Conservation (phyloP, 2,329 filamentous ascomycete species). For the Fusarium virguliforme region DNA sequence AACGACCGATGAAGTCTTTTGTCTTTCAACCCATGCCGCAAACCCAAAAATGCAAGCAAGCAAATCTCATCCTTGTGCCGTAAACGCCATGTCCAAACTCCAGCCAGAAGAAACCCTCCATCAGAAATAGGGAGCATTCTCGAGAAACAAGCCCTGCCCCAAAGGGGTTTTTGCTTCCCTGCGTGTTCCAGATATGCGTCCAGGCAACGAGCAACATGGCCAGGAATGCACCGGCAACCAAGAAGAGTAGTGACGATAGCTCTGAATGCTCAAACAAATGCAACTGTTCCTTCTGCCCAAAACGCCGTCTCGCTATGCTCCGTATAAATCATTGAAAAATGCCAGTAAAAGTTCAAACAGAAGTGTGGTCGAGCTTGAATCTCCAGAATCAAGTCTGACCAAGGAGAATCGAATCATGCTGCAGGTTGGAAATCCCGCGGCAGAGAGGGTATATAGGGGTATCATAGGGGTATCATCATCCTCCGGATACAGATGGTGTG, state of each 20-base stretch:
- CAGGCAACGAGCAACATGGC: slow-evolving; percentile 29
- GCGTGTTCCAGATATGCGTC: slow-evolving; percentile 33
- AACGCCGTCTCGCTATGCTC: slow-evolving; percentile 63
- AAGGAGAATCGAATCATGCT: slow-evolving; percentile 45
- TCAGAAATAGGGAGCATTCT: slow-evolving; percentile 26
- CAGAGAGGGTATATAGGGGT: slow-evolving; percentile 50
- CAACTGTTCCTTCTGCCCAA: slow-evolving; percentile 47
- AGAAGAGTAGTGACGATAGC: slow-evolving; percentile 33
- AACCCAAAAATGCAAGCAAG: slow-evolving; percentile 35
- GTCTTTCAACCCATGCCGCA: slow-evolving; percentile 45
- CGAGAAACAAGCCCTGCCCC: slow-evolving; percentile 31
- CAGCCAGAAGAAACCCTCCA: slow-evolving; percentile 28
- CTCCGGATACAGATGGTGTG: slow-evolving; percentile 36
- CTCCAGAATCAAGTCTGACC: slow-evolving; percentile 37
- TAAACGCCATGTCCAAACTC: slow-evolving; percentile 44
- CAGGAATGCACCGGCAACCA: slow-evolving; percentile 32
- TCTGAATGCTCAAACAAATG: slow-evolving; percentile 47
- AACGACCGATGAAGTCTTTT: slow-evolving; percentile 41
- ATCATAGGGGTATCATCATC: slow-evolving; percentile 53
- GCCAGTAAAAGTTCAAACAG: slow-evolving; percentile 44
- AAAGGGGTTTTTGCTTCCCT: slow-evolving; percentile 27
- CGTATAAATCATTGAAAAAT: slow-evolving; percentile 50
- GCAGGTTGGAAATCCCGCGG: slow-evolving; percentile 36
- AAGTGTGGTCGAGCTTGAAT: slow-evolving; percentile 36
- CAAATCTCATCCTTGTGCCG: slow-evolving; percentile 28